A percentile compares a stretch with the other conserved stretches of the same genome.
phyloP scores from a whole-genome alignment of 2,329 filamentous ascomycete genomes.

The Aspergillus intermedius region DNA sequence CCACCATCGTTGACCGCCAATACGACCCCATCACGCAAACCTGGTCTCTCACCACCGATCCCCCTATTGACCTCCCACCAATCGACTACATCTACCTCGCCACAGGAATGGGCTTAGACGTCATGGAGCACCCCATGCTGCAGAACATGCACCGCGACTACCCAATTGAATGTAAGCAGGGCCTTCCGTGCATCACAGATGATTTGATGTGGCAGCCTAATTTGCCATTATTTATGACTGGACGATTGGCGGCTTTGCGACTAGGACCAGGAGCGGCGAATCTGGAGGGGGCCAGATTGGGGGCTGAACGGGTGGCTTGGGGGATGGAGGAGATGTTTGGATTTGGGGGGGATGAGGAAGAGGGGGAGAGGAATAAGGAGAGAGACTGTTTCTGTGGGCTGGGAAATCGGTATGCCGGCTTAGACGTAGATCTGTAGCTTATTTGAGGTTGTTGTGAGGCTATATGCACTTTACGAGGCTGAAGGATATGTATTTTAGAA shows the following conservation, averaged over 20 bases:
- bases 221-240: slow-evolving; percentile 68
- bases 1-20: slow-evolving; percentile 46
- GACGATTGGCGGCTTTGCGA: slow-evolving; percentile 59
- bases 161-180: slow-evolving; percentile 57
- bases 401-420: slow-evolving; percentile 33
- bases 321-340: slow-evolving; percentile 56
- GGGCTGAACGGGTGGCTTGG: slow-evolving; percentile 68
- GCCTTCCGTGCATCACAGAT: slow-evolving; percentile 66
- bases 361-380: slow-evolving; percentile 13
- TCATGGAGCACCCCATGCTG: slow-evolving; percentile 56
- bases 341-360: slow-evolving; percentile 10
- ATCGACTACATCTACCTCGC: slow-evolving; percentile 70
- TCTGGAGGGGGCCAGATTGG: slow-evolving; percentile 64
- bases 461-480: too few species aligned
- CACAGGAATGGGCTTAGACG: slow-evolving; percentile 62
- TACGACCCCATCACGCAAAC: slow-evolving; percentile 46
- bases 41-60: slow-evolving; percentile 50
- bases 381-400: slow-evolving; percentile 35
- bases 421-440: slow-evolving; percentile 13
- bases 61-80: slow-evolving; percentile 44
- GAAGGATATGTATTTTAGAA: too few species aligned
- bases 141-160: slow-evolving; percentile 52
- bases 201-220: slow-evolving; percentile 68
- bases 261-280: slow-evolving; percentile 69
- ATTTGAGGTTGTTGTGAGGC: too few species aligned